Base-by-base conservation (phyloP, 2,329 filamentous ascomycete species). In the Orbilia oligospora region DNA sequence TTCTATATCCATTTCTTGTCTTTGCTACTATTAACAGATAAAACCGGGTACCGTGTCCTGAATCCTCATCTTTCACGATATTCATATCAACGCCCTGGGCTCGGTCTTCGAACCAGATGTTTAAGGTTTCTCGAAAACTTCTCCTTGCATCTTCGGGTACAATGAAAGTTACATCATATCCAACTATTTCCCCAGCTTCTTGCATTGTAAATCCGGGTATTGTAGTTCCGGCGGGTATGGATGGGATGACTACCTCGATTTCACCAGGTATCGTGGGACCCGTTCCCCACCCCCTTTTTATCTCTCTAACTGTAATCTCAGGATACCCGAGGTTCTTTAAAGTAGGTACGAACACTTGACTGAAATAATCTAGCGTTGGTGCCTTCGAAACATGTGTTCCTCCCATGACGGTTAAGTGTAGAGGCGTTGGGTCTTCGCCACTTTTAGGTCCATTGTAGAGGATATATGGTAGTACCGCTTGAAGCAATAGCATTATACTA, bases 301-400 rank as follows among this genome's bases (percentile, higher is more conserved):
- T 84, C 1, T 85, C 84, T 2, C 36, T 46, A 6, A 77, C 73
- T 9, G 22, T 53, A 9, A 77, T 71, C n/a, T 71, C 67, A 9
- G 73, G 73, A 53, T 77, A 77, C n/a, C 73, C 73, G 1, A 77
- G 63, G 22, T 63, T 71, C 81, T 88, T 85, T 0, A 91, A 83
- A 0, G 85, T 84, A 1, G 89, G 89, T 36, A 90, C 83, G 0
- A 91, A 84, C 0, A 91, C 87, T 81, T 90, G 89, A 81, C 90
- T 88, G 2, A 90, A 83, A 81, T 91, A 91, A 81, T 91, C 89
- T 75, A 86, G 90, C n/a, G 87, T 89, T 0, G 86, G 85, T 0
- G 89, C 89, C 81, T 86, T 89, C 9, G 85, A 84, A 1, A 88
- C 87, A 80, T 91, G 90, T 0, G 89, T 90, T 16, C 89, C 89